Evolutionary conservation across 352 stramenopile species (phyloP), one percentile per base, ranked within the genome.

Genomic region (Pythium utonaiense): DNA sequence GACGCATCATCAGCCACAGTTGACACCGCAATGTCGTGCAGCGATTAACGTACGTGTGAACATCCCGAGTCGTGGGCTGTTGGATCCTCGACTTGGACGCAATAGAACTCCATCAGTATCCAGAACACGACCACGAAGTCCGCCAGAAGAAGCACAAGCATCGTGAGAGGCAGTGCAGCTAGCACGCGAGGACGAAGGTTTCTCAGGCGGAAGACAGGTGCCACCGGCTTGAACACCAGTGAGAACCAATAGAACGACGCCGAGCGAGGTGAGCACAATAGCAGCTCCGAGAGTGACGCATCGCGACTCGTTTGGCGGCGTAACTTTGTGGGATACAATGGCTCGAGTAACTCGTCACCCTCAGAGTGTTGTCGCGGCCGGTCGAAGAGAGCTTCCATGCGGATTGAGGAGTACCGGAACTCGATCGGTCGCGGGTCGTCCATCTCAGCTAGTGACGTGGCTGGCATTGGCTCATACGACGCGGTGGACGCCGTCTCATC

Each of bases 71-170:
- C 77, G 44, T 81, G 56, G 19, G 71, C 53, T 19, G 80, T 93
- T 14, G 86, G 86, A 45, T 93, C 82, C 8, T 83, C 73, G 38
- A 95, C 75, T 89, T 95, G 86, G 51, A 95, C 73, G 67, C 86
- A 95, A 67, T 89, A 93, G 50, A 84, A 95, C 67, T 95, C 80
- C 59, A 93, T 82, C 34, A 92, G 56, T 36, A 92, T 78, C 78
- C 77, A 91, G 59, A 93, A 88, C 12, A 75, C 71, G 52, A 86
- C 64, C 14, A 77, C 71, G 56, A 82, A 75, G 50, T 95, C 86
- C 16, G 71, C 60, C 22, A 89, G 69, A n/a, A 95, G 49, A 6
- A 93, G 64, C 27, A 83, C n/a, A 0, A 95, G 67, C 65, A 92
- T 68, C 34, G 56, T 49, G 17, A 82, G 53, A 8, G 81, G 70